Evolutionary conservation across 441 rosid species (phyloP).

Genomic region (Dalechampia spathulata): DNA sequence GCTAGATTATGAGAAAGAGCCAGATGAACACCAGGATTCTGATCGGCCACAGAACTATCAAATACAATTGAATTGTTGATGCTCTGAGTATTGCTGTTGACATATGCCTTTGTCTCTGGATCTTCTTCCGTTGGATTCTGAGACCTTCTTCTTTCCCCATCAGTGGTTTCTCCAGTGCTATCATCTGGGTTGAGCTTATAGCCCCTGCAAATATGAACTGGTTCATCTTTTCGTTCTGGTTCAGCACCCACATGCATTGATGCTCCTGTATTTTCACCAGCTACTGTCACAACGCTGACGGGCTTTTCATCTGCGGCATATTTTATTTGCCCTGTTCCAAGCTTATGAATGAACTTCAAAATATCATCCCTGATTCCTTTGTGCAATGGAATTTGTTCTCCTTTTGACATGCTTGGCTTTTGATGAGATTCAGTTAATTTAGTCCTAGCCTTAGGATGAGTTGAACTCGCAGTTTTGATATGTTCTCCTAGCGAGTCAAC

Average conservation of each 20-base stretch:
- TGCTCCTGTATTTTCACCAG: slow-evolving; percentile 91
- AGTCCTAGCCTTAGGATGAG: slow-evolving; percentile 24
- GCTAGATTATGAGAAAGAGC: slow-evolving; percentile 16
- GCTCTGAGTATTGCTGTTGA: slow-evolving; percentile 66
- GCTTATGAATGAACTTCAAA: slow-evolving; percentile 47
- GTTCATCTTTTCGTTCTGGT: slow-evolving; percentile 36
- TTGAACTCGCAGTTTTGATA: slow-evolving; percentile 26
- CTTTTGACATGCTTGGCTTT: slow-evolving; percentile 17
- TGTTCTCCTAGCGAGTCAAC: too few species aligned
- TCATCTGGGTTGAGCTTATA: slow-evolving; percentile 57
- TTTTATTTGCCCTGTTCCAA: slow-evolving; percentile 34
- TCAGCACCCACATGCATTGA: slow-evolving; percentile 49
- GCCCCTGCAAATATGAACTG: slow-evolving; percentile 51
- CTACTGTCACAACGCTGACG: slow-evolving; percentile 44
- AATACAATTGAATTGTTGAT: slow-evolving; percentile 63
- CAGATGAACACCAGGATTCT: slow-evolving; percentile 67
- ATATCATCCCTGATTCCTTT: slow-evolving; percentile 57
- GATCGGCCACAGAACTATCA: slow-evolving; percentile 47
- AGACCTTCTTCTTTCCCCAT: slow-evolving; percentile 39
- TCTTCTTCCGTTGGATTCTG: slow-evolving; percentile 29
- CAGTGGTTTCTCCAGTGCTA: slow-evolving; percentile 47
- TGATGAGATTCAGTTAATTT: slow-evolving; percentile 22
- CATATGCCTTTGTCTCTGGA: slow-evolving; percentile 30
- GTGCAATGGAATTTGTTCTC: slow-evolving; percentile 38
- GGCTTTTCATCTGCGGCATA: slow-evolving; percentile 33